Base-by-base conservation (phyloP, 345 rosid species). In the Gossypium australe region DNA sequence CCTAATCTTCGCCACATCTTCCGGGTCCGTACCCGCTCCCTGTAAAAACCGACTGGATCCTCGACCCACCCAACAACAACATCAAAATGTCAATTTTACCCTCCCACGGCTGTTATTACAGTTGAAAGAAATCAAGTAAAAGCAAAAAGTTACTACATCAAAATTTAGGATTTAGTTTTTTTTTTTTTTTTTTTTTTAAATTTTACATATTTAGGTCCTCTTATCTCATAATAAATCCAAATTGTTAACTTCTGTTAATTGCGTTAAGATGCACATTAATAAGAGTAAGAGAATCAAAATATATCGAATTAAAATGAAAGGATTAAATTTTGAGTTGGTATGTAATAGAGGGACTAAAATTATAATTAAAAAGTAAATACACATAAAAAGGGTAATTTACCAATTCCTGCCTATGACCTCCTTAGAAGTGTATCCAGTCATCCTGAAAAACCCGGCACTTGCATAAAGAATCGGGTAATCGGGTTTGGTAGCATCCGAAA, bases 401-500 rank as follows among this genome's bases (percentile, higher is more conserved):
- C 98, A 86, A 78, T 94, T 94, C 85, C 98, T 85, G 81, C 98
- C 98, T 13, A 94, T 58, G 78, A 92, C 98, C 75, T 94, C 98
- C 76, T 80, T 94, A 7, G 98, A 89, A 47, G 97, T 88, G 84
- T 91, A 94, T 7, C 98, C 98, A 0, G 98, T 94, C 98, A 94
- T 94, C 64, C 85, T 94, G 80, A 94, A 94, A 84, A 94, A 94
- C 25, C 98, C 98, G 55, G 95, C 98, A 84, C 98, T 94, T 13
- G 98, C 98, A 77, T 92, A 94, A 89, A 94, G 18, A 60, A 91
- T 92, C 70, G 98, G 98, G 78, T 72, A 84, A 74, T 92, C 97
- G 10, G 97, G 92, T 86, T 91, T 91, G 60, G 97, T 92, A 52
- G 97, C 97, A 84, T 94, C 98, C 61, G 98, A 87, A 52, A 94